Evolutionary conservation across 2,329 filamentous ascomycete genomes (phyloP), one percentile per base, ranked within the genome.

Genomic region (Colletotrichum tamarilloi): DNA sequence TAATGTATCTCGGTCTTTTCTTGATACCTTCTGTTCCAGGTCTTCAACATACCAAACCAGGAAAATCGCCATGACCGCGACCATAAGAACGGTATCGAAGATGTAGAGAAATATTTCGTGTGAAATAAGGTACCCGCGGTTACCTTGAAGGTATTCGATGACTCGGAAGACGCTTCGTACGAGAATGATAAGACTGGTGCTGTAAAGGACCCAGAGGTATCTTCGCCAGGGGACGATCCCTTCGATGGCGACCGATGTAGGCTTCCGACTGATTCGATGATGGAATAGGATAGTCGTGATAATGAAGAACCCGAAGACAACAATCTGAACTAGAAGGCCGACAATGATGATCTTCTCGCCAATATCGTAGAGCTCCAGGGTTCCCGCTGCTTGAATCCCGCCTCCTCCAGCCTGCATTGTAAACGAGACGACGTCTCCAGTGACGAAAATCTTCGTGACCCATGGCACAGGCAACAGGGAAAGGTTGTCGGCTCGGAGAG

Each of bases 231-330:
- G 84, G 1, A 75, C 74, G 0, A 56, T 28, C 12, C 77, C 64
- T 30, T 76, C 73, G 8, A 67, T 53, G 62, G 1, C 76, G 77
- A 2, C 12, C 11, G 1, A 11, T 3, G 30, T 55, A 0, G 76
- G 78, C 22, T 72, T 56, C 26, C 63, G 56, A n/a, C 55, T 67
- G 52, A 79, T 77, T 19, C 79, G 77, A 2, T 74, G 63, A 72
- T 90, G 85, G 77, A 89, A 90, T 1, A 86, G 75, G 3, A 83
- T 76, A 0, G 86, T 84, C 0, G 85, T 83, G 1, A 85, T 60
- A 46, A 90, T 81, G 76, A 91, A 91, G 65, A 89, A 82, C 2
- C 82, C 82, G 68, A 91, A 90, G 69, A 88, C 85, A 16, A 87
- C 35, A n/a, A 91, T 83, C 76, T 92, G 89, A 16, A 91, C 79